Base-by-base conservation (phyloP, 108 stramenopile genomes). In the Mediolabrus comicus region DNA sequence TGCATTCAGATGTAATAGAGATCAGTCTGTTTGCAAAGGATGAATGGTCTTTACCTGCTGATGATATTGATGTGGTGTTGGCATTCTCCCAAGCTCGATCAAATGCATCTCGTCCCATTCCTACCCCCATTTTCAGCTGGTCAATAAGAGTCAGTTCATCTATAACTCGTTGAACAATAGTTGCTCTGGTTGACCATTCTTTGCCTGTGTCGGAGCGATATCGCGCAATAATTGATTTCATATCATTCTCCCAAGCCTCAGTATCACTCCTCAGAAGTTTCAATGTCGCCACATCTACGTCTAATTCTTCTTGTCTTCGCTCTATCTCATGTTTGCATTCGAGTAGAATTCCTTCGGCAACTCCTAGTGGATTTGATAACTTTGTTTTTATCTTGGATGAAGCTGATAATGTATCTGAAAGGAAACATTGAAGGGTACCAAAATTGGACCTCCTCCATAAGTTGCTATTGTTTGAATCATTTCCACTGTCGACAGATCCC, bases 321-420 rank as follows among this genome's bases (percentile, higher is more conserved):
- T 59, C 13, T n/a, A 93, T 62, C 51, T 79, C 61, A n/a, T 71
- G 41, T 41, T 86, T 67, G 60, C 87, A 84, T 38, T 87, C 81
- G 5, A 62, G 32, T 52, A 91, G 65, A 27, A 88, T 81, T 46
- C 86, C 85, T 71, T 95, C 89, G 16, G 80, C 69, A 12, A 92
- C 89, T 54, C 89, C 88, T 10, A 94, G 64, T 3, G 93, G 93
- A 83, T 84, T 91, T 9, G 81, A 55, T 41, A 95, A 68, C 65
- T 95, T 95, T 12, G 88, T 77, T 72, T 86, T 72, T 22, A 95
- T 68, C 62, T 86, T 91, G 30, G 89, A 83, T 35, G 90, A 79
- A 8, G 80, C 80, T 25, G 91, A 87, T n/a, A 95, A 69, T 27
- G 84, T 86, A 17, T 85, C 86, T 33, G 67, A 75, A 25, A 95